phyloP scores from a whole-genome alignment of 2,329 filamentous ascomycete genomes.

The Alternaria arbusti region DNA sequence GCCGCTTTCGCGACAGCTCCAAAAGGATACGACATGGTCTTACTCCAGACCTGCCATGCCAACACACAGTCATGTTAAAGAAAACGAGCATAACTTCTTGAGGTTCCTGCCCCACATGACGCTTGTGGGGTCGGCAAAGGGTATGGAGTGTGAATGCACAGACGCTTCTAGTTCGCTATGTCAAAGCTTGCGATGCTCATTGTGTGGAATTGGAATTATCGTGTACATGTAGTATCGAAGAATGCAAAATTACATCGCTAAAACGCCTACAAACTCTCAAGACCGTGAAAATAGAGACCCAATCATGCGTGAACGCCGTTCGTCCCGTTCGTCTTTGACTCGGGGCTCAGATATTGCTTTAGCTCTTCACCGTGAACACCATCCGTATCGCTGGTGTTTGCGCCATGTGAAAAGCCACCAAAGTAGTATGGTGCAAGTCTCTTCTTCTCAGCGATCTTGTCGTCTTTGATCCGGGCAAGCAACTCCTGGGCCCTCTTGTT shows the following conservation, averaged over 20 bases:
- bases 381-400: slow-evolving; percentile 35
- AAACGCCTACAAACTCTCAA: background rate
- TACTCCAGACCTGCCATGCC: slow-evolving; percentile 5
- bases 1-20: slow-evolving; percentile 9
- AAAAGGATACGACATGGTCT: slow-evolving; percentile 23
- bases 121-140: slow-evolving; percentile 32
- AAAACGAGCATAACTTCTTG: slow-evolving; percentile 10
- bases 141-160: slow-evolving; percentile 15
- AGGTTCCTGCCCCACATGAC: slow-evolving; percentile 34
- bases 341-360: slow-evolving; percentile 23
- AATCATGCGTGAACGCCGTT: slow-evolving; percentile 13
- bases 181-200: background rate
- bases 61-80: slow-evolving; percentile 12
- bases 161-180: slow-evolving; percentile 2
- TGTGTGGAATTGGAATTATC: background rate
- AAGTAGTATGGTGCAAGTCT: slow-evolving; percentile 45
- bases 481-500: slow-evolving; percentile 45
- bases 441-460: slow-evolving; percentile 41
- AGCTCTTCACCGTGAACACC: slow-evolving; percentile 41
- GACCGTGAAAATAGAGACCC: background rate
- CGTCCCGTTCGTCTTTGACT: slow-evolving; percentile 17
- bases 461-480: slow-evolving; percentile 37
- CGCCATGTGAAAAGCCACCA: slow-evolving; percentile 41
- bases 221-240: background rate
- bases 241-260: background rate